These are phyloP conservation scores for Laetiporus sulphureus DNA, from an alignment of 1,284 basidiomycete species.

Conservation along the genomic window DNA sequence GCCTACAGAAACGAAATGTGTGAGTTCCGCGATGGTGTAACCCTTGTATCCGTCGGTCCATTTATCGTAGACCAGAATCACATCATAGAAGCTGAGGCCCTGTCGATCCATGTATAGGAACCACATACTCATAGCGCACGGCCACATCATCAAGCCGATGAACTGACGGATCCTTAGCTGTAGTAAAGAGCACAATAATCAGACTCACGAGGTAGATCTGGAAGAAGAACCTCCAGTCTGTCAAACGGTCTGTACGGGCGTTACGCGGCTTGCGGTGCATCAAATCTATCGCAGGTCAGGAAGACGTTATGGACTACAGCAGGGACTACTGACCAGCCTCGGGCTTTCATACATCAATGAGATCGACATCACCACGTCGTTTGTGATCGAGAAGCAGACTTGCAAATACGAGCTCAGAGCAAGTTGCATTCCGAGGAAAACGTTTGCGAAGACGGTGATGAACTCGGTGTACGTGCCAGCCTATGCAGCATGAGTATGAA, in stretches of 20 bases:
- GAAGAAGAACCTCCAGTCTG: slow-evolving; percentile 41
- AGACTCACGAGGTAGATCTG: slow-evolving; percentile 63
- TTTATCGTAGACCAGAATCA: slow-evolving; percentile 39
- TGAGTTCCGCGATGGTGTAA: slow-evolving; percentile 31
- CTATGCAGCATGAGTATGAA: not conserved
- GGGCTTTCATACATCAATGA: too few relatives aligned
- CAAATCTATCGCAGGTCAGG: too few relatives aligned
- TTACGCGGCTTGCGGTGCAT: slow-evolving; percentile 61
- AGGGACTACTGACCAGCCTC: too few relatives aligned
- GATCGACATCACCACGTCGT: too few relatives aligned
- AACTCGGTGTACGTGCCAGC: slow-evolving; percentile 52
- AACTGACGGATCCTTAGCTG: slow-evolving; percentile 38
- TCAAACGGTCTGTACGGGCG: slow-evolving; percentile 47
- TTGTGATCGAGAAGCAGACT: too few relatives aligned
- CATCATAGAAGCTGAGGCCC: slow-evolving; percentile 47
- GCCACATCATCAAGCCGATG: slow-evolving; percentile 40
- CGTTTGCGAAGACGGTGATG: too few relatives aligned
- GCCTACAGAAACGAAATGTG: slow-evolving; percentile 39
- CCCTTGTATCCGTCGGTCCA: slow-evolving; percentile 43
- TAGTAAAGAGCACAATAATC: slow-evolving; percentile 43
- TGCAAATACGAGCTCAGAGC: too few relatives aligned
- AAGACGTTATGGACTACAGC: too few relatives aligned
- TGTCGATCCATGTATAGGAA: slow-evolving; percentile 34
- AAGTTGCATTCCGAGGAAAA: too few relatives aligned
- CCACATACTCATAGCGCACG: slow-evolving; percentile 37